Evolutionary conservation across 2,329 filamentous ascomycete species (phyloP).

Genomic region (Colletotrichum zoysiae): DNA sequence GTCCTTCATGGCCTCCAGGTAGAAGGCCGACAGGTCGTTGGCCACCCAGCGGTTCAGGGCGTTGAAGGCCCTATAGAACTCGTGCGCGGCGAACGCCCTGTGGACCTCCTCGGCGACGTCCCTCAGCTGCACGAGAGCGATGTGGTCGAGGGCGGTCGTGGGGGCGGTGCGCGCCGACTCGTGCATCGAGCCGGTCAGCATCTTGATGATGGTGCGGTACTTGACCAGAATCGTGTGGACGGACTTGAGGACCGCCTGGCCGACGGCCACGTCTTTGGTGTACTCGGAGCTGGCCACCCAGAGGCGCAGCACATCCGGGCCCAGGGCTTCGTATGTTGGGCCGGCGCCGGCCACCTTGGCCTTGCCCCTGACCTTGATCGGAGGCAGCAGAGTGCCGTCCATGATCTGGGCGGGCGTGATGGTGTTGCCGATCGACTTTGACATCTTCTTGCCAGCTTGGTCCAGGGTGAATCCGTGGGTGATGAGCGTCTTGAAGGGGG

Average conservation of each 20-base stretch:
- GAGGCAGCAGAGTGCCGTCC: slow-evolving; percentile 81
- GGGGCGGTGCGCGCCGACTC: slow-evolving; percentile 63
- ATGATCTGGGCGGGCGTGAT: slow-evolving; percentile 87
- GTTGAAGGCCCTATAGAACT: slow-evolving; percentile 84
- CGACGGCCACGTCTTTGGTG: slow-evolving; percentile 87
- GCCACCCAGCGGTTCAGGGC: slow-evolving; percentile 85
- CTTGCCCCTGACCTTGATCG: slow-evolving; percentile 73
- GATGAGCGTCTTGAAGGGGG: slow-evolving; percentile 90
- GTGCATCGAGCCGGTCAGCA: slow-evolving; percentile 83
- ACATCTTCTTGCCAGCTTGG: slow-evolving; percentile 95
- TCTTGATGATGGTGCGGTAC: slow-evolving; percentile 90
- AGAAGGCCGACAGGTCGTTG: slow-evolving; percentile 89
- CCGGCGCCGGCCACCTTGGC: slow-evolving; percentile 52
- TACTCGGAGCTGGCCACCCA: slow-evolving; percentile 96
- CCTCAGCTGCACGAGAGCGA: slow-evolving; percentile 81
- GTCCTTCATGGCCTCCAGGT: slow-evolving; percentile 93
- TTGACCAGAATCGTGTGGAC: slow-evolving; percentile 85
- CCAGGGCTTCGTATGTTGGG: slow-evolving; percentile 75
- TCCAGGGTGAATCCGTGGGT: slow-evolving; percentile 97
- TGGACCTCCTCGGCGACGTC: slow-evolving; percentile 75
- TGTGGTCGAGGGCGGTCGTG: slow-evolving; percentile 74
- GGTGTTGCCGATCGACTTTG: slow-evolving; percentile 93
- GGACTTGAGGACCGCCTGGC: slow-evolving; percentile 79
- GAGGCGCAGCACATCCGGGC: slow-evolving; percentile 86
- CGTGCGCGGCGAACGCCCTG: slow-evolving; percentile 75